Base-by-base conservation (phyloP, 169 alveolate species). In the Plasmodium gonderi region DNA sequence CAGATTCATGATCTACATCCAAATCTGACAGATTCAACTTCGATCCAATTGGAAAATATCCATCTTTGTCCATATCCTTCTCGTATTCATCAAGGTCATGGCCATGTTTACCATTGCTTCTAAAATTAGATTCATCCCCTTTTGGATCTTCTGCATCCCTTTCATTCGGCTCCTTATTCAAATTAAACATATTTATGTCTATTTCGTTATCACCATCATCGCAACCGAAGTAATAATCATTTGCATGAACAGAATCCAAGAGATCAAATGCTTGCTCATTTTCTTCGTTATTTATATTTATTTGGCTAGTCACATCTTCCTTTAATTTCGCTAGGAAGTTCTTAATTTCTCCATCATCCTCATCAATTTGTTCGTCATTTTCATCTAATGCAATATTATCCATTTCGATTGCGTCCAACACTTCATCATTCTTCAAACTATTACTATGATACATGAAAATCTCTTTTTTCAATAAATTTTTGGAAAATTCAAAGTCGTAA, bases 381-480 rank as follows among this genome's bases (percentile, higher is more conserved):
- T 44, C 40, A 2, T 64, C 76, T 31, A 23, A 38, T 49, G 38
- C 65, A 9, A n/a, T 31, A 47, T 79, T n/a, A 5, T 79, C 79
- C 68, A 23, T 36, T 1, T 38, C 79, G 20, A 38, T 54, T 31
- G n/a, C 44, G 12, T 80, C 47, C n/a, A 33, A 4, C 3, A 29
- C 33, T 29, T 69, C 81, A 17, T 68, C 82, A 44, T 47, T 54
- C 3, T 31, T 47, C 42, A 68, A 14, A 20, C 3, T 29, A 36
- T 69, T 47, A 67, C 91, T 72, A 82, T 49, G 76, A 20, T 54
- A 12, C 69, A 49, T 7, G 20, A 82, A 82, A n/a, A 82, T 82
- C 9, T 82, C 91, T 40, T 69, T 82, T 69, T 69, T 82, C 9
- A 82, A 74, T 69, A 82, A 36, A 69, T 69, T 72, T 82, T 82